Evolutionary conservation across 2,329 filamentous ascomycete species (phyloP), one percentile per base, ranked within the genome.

Genomic region (Ophiostoma ips): DNA sequence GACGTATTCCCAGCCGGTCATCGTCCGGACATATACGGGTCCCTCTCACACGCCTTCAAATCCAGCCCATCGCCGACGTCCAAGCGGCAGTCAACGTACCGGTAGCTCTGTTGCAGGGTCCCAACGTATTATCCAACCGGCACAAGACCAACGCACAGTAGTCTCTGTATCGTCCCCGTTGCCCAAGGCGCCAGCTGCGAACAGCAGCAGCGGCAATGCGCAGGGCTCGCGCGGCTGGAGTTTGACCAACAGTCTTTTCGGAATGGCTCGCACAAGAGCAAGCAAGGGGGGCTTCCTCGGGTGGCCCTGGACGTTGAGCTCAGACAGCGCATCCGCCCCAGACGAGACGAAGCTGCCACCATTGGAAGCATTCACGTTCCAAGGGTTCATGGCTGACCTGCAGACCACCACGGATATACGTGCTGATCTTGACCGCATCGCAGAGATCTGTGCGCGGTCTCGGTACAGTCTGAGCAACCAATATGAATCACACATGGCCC

Each of bases 381-480:
- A 77, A 60, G 76, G 72, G 54, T 79, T 82, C 58, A 73, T 83
- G 53, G 64, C 65, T 1, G 65, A 68, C 28, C 40, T 57, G 46
- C 65, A 66, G 47, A 59, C 58, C 5, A 64, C 63, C 6, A 64
- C 64, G 46, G 69, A 74, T 52, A 76, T 81, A 52, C 69, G 69
- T 48, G 68, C 76, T 12, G 76, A 81, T 57, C 64, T 83, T 46
- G 77, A 82, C 54, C 72, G 76, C 37, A 82, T 83, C 57, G 79
- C 79, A 11, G 78, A 82, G 61, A 82, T 83, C 31, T 83, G 78
- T 63, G 79, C 79, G 35, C 70, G 75, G 33, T 81, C 77, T 12
- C 71, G 75, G 40, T 82, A 81, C 60, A 81, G 77, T 37, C 60
- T 82, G 48, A 81, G 77, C 62, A 80, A 81, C 60, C 78, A 82